These are phyloP conservation scores for Tricholoma hemisulphureum DNA, from an alignment of 768 basidiomycete genomes.

Conservation along the genomic window DNA sequence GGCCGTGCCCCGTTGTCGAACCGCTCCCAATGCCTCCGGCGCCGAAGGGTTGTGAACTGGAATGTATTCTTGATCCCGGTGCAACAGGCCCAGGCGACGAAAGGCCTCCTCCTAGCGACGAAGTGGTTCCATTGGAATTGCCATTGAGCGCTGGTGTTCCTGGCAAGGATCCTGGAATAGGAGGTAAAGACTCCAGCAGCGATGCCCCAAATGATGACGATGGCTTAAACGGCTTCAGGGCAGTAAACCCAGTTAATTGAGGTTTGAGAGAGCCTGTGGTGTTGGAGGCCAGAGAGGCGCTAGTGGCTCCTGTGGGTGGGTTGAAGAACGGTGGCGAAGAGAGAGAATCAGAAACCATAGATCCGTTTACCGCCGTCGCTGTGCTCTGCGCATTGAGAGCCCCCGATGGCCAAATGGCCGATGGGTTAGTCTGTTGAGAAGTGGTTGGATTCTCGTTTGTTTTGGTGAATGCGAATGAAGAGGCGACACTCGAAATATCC, in stretches of 20 bases:
- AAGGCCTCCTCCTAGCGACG: background rate
- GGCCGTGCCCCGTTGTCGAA: constrained; percentile 45
- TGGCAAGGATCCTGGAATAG: constrained; percentile 61
- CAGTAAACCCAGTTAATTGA: constrained; percentile 53
- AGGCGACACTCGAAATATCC: constrained; percentile 68
- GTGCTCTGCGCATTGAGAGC: constrained; percentile 31
- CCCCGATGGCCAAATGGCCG: constrained; percentile 15
- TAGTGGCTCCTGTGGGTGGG: constrained; percentile 49
- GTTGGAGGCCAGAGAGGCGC: constrained; percentile 24
- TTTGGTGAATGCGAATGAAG: constrained; percentile 59
- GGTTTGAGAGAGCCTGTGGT: constrained; percentile 37
- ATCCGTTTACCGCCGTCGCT: constrained; percentile 39
- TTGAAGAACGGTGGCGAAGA: constrained; percentile 48
- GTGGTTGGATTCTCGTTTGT: constrained; percentile 21
- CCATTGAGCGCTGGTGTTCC: constrained; percentile 44
- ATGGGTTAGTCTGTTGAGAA: constrained; percentile 9
- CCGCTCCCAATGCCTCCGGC: constrained; percentile 38
- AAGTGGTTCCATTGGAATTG: constrained; percentile 19
- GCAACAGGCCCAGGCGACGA: background rate
- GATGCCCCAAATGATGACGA: constrained; percentile 77
- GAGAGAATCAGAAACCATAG: constrained; percentile 45
- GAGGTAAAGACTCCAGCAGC: constrained; percentile 69
- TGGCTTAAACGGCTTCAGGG: constrained; percentile 81
- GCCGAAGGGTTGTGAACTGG: constrained; percentile 1
- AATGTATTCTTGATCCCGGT: background rate